These are phyloP conservation scores for Leptomonas pyrrhocoris DNA, from an alignment of 208 protist genomes.

Conservation along the genomic window DNA sequence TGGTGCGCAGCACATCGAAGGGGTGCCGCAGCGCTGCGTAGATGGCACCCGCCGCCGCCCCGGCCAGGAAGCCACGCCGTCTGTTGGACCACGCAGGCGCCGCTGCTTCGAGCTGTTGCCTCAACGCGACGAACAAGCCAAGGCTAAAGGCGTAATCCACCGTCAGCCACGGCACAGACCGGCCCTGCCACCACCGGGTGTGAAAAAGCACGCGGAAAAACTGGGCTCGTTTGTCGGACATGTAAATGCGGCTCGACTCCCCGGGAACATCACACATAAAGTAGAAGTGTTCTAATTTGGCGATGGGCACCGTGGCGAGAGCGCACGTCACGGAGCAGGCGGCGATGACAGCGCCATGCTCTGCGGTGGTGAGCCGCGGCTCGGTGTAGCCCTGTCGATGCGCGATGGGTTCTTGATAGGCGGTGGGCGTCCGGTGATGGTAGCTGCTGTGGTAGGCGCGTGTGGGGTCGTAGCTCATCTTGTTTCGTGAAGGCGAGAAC, in stretches of 20 bases:
- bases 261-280: constrained; percentile 82
- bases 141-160: constrained; percentile 53
- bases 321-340: constrained; percentile 41
- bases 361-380: constrained; percentile 45
- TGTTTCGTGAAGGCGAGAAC: neutral
- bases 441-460: constrained; percentile 23
- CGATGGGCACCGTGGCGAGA: constrained; percentile 49
- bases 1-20: constrained; percentile 79
- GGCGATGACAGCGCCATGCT: constrained; percentile 58
- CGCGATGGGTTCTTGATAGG: constrained; percentile 57
- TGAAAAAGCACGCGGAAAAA: constrained; percentile 74
- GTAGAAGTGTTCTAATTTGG: constrained; percentile 70
- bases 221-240: constrained; percentile 79
- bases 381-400: constrained; percentile 75
- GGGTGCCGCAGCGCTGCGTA: constrained; percentile 69
- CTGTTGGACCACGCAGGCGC: neutral
- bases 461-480: constrained; percentile 26
- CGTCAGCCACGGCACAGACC: constrained; percentile 38
- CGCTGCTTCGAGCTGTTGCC: constrained; percentile 19
- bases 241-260: constrained; percentile 68
- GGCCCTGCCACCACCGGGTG: constrained; percentile 71
- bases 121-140: constrained; percentile 42
- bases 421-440: constrained; percentile 34
- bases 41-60: constrained; percentile 48
- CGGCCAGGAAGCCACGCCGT: constrained; percentile 56